These are phyloP conservation scores for Cyathus striatus DNA, from an alignment of 768 basidiomycete genomes.

Conservation along the genomic window DNA sequence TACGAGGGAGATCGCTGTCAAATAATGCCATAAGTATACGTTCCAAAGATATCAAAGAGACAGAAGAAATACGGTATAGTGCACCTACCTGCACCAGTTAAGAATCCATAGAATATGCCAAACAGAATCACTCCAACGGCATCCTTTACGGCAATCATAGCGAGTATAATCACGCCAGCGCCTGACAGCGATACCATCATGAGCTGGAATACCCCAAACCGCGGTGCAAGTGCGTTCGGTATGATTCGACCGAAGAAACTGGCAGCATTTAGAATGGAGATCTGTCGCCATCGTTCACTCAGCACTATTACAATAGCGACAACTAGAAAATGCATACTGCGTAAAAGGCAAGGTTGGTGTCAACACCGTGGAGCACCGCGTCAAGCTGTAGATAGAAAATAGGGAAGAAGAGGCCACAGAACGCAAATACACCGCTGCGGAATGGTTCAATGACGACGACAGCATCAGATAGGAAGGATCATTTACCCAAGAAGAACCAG, in stretches of 20 bases:
- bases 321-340: constrained; percentile 25
- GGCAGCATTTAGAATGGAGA: constrained; percentile 48
- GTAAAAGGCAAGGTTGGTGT: constrained; percentile 49
- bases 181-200: constrained; percentile 24
- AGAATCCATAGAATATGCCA: constrained; percentile 40
- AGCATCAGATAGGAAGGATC: not conserved
- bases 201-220: constrained; percentile 35
- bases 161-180: constrained; percentile 33
- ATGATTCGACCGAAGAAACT: constrained; percentile 42
- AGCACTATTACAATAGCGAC: not conserved
- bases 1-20: not conserved
- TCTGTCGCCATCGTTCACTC: constrained; percentile 16
- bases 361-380: constrained; percentile 40
- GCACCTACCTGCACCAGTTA: constrained; percentile 40
- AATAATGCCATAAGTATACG: not conserved
- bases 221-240: constrained; percentile 34
- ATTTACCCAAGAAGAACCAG: constrained; percentile 33
- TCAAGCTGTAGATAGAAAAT: constrained; percentile 56
- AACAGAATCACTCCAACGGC: constrained; percentile 30
- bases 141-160: constrained; percentile 33
- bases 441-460: constrained; percentile 1
- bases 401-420: constrained; percentile 40
- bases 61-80: no score
- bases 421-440: constrained; percentile 22
- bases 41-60: not conserved